Evolutionary conservation across 2,329 filamentous ascomycete genomes (phyloP).

Genomic region (Ophiocordyceps camponoti-saundersi): DNA sequence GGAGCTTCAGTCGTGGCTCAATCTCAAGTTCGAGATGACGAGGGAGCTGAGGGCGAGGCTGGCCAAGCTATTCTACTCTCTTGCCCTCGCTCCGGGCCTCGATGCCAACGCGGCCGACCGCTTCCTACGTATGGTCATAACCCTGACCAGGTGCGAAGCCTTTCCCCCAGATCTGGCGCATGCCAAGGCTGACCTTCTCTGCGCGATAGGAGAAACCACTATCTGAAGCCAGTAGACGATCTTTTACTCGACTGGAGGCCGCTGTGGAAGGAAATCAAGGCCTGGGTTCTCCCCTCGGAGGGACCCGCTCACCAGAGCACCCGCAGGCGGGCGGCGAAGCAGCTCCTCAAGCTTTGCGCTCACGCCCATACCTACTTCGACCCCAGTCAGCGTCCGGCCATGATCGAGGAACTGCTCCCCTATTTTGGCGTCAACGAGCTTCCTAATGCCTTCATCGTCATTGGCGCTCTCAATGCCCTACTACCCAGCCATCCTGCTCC

Average conservation of each 20-base stretch:
- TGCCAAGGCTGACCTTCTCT: background rate
- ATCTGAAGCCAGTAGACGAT: conserved; percentile 78
- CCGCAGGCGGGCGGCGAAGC: conserved; percentile 38
- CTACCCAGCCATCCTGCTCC: conserved; percentile 72
- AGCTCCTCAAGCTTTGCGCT: conserved; percentile 73
- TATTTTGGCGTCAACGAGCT: conserved; percentile 91
- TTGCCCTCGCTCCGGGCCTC: conserved; percentile 76
- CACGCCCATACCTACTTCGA: conserved; percentile 90
- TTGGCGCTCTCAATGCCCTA: conserved; percentile 70
- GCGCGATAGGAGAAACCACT: conserved; percentile 66
- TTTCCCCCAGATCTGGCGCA: background rate
- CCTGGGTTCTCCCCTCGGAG: conserved; percentile 75
- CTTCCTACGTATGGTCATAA: conserved; percentile 93
- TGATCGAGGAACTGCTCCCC: conserved; percentile 64
- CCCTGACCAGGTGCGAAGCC: conserved; percentile 67
- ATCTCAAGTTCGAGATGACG: conserved; percentile 92
- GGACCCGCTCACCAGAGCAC: conserved; percentile 46
- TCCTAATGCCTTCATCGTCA: conserved; percentile 84
- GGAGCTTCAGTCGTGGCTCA: conserved; percentile 88
- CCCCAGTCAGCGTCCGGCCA: conserved; percentile 64
- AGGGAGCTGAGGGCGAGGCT: conserved; percentile 68
- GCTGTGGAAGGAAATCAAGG: conserved; percentile 82
- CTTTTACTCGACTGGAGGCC: conserved; percentile 87
- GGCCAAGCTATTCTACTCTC: conserved; percentile 85
- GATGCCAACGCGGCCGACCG: conserved; percentile 70